Evolutionary conservation across 345 rosid genomes (phyloP).

Genomic region (Murraya koenigii): DNA sequence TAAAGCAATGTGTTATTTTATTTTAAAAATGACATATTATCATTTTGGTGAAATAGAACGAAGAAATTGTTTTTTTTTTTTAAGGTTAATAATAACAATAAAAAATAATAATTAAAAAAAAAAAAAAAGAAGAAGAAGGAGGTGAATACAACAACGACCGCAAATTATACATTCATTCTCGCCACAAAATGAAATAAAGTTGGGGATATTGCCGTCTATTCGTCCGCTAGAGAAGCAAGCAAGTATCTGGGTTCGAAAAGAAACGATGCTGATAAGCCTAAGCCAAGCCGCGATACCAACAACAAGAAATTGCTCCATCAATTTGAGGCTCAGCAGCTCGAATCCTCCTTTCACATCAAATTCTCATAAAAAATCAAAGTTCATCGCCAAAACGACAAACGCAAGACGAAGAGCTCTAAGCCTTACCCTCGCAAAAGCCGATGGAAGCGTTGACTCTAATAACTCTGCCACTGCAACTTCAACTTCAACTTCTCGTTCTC

Average conservation of each 20-base stretch:
- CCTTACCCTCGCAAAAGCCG: slow-evolving; percentile 57
- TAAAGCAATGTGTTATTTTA: no score
- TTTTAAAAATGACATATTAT: no score
- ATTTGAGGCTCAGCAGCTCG: slow-evolving; percentile 31
- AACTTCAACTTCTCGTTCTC: slow-evolving; percentile 30
- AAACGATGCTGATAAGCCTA: slow-evolving; percentile 54
- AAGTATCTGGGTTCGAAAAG: neutral
- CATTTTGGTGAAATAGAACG: no score
- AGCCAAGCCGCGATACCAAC: slow-evolving; percentile 49
- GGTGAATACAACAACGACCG: no score
- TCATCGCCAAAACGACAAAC: slow-evolving; percentile 17
- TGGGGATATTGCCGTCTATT: no score
- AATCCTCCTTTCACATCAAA: slow-evolving; percentile 30
- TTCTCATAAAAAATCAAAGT: slow-evolving; percentile 24
- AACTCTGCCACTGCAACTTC: slow-evolving; percentile 42
- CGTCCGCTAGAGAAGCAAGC: neutral
- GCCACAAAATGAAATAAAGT: no score
- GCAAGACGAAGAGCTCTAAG: slow-evolving; percentile 12
- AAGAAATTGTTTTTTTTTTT: no score
- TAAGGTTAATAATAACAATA: no score
- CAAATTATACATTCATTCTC: no score
- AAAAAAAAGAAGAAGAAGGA: no score
- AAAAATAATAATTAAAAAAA: no score
- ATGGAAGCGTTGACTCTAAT: slow-evolving; percentile 48
- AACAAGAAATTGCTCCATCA: slow-evolving; percentile 23